Conservation (phyloP, 2,329 filamentous ascomycete genomes). For the Ceratocystis diversiconidia region DNA sequence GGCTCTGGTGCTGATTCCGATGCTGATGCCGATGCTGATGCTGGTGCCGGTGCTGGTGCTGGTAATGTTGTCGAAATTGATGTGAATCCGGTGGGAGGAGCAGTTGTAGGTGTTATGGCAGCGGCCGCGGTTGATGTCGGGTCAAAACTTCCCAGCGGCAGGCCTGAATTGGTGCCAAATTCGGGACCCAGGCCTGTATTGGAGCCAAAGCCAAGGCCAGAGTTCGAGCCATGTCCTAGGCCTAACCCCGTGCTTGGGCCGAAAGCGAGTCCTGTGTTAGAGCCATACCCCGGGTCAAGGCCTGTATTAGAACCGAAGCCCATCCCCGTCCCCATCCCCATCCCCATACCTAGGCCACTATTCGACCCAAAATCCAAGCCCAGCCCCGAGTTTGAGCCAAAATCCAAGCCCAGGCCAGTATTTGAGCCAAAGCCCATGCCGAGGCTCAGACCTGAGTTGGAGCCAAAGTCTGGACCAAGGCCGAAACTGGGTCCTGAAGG, state of each 20-base stretch:
- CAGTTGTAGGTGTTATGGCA: neutral
- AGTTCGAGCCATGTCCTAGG: neutral
- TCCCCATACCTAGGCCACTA: neutral
- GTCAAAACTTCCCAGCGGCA: neutral
- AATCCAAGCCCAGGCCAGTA: constrained; percentile 5
- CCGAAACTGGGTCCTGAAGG: constrained; percentile 3
- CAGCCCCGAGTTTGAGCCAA: constrained; percentile 8
- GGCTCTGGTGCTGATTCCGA: neutral
- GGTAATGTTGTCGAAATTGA: neutral
- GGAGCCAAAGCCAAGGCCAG: neutral
- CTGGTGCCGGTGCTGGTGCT: neutral
- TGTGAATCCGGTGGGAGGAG: neutral
- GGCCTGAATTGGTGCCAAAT: neutral
- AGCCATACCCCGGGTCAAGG: neutral
- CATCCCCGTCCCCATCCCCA: neutral
- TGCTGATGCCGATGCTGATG: neutral
- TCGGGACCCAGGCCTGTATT: neutral
- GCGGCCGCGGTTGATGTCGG: neutral
- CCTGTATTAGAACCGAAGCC: neutral
- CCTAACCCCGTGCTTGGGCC: neutral
- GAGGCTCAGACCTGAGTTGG: neutral
- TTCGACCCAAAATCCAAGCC: constrained; percentile 10
- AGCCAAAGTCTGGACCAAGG: constrained; percentile 1
- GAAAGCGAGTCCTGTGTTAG: constrained; percentile 10
- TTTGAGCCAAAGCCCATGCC: constrained; percentile 5